phyloP scores from a whole-genome alignment of 1,284 basidiomycete genomes.

The Cutaneotrichosporon sp. region DNA sequence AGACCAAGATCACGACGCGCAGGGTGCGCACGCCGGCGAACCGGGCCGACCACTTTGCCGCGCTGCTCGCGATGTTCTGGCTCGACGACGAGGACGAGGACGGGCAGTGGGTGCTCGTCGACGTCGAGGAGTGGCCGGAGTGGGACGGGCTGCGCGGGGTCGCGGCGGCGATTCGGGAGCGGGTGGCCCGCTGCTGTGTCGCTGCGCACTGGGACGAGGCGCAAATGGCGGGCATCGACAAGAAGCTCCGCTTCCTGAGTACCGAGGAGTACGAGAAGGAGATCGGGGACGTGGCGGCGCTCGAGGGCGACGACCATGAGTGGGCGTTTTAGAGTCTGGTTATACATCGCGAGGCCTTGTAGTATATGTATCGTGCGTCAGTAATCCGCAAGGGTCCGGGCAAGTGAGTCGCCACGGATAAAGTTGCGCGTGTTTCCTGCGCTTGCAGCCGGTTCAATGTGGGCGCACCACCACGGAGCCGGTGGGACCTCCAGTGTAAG shows the following conservation, averaged over 20 bases:
- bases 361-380: background rate
- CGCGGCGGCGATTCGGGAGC: background rate
- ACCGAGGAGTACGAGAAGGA: background rate
- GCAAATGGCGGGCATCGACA: background rate
- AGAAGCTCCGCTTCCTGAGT: background rate
- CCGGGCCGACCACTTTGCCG: background rate
- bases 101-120: background rate
- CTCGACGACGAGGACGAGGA: slow-evolving; percentile 2
- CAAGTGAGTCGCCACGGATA: no score
- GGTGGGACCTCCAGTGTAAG: no score
- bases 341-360: background rate
- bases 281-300: background rate
- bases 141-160: background rate
- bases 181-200: background rate
- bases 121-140: background rate
- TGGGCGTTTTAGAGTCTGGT: background rate
- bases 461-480: no score
- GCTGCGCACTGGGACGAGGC: background rate
- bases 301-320: slow-evolving; percentile 1
- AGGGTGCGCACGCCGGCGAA: background rate
- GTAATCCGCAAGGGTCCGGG: no score
- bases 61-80: background rate
- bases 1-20: no score
- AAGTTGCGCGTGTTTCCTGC: no score
- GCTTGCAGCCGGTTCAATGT: no score